Evolutionary conservation across 306 rosid genomes (phyloP), one percentile per base, ranked within the genome.

Genomic region (Pueraria montana): DNA sequence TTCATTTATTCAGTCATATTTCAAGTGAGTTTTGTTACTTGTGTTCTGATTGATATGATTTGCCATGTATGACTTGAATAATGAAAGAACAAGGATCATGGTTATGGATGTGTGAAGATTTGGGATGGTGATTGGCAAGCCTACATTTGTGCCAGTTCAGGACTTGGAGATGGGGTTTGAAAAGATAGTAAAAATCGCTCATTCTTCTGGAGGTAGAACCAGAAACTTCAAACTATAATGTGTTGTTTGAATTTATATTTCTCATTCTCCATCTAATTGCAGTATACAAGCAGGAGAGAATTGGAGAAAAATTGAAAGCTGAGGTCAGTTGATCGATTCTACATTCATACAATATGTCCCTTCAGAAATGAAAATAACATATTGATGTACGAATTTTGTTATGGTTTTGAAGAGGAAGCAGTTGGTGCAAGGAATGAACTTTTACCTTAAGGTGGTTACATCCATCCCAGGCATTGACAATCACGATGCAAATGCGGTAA

Each of bases 101-200:
- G 24, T 74, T 63, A 69, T 76, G 80, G 30, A 79, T 74, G 43
- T 17, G 17, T 84, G 75, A 83, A 95, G 98, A 79, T 88, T 71
- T 63, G 91, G 84, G 77, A 89, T 92, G 92, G 94, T 85, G 87
- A 87, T 92, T 80, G 98, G 98, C 77, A 95, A 86, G 85, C 99
- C 99, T 52, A 88, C 98, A 50, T 91, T 95, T 83, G 90, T 95
- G 77, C 94, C 90, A 17, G 97, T 93, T 87, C 91, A 82, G 72
- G 99, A 93, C 92, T 36, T 85, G 5, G 98, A 95, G 79, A 95
- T 95, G 99, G 99, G 99, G 17, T 93, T 95, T 76, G 99, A 95
- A 73, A 95, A 93, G 91, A 92, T 92, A 59, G 90, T 92, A 9
- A 93, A 92, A 87, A 93, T 95, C 70, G 99, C 98, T 85, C 92